A percentile compares a stretch with the other conserved stretches of the same genome.
Conservation (phyloP, 2,329 filamentous ascomycete species). For the Lachnellula cervina region DNA sequence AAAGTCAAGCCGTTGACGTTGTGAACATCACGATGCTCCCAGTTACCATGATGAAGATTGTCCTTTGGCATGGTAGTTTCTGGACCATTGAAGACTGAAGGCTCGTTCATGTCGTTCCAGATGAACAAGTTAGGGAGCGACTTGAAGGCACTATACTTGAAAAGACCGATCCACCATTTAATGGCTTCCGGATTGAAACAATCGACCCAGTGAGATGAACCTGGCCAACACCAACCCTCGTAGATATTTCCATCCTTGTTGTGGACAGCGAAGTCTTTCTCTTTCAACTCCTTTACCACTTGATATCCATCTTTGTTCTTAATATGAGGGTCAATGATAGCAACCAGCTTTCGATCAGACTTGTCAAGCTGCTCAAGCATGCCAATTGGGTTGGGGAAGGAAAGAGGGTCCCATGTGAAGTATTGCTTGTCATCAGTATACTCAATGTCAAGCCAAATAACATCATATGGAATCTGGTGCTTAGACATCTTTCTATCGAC, state of each 20-base stretch:
- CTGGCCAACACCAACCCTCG: slow-evolving; percentile 98
- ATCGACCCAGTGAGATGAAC: slow-evolving; percentile 93
- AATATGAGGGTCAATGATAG: slow-evolving; percentile 96
- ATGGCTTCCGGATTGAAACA: slow-evolving; percentile 89
- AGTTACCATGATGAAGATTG: slow-evolving; percentile 83
- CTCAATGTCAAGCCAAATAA: slow-evolving; percentile 98
- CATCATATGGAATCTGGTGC: slow-evolving; percentile 91
- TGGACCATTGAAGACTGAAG: slow-evolving; percentile 96
- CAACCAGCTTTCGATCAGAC: slow-evolving; percentile 83
- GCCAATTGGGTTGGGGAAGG: slow-evolving; percentile 75
- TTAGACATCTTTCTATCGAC: slow-evolving; percentile 97
- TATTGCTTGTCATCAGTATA: slow-evolving; percentile 97
- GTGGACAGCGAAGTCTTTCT: slow-evolving; percentile 75
- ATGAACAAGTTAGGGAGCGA: slow-evolving; percentile 83
- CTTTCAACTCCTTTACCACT: slow-evolving; percentile 75
- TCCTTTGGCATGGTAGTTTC: slow-evolving; percentile 99
- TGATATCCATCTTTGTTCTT: slow-evolving; percentile 81
- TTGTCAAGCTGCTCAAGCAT: slow-evolving; percentile 87
- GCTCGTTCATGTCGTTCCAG: slow-evolving; percentile 99
- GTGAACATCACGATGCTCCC: slow-evolving; percentile 96
- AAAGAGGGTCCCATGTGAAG: slow-evolving; percentile 92
- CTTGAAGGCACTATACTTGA: slow-evolving; percentile 83
- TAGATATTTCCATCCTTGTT: slow-evolving; percentile 88
- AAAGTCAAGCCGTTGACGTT: slow-evolving; percentile 95
- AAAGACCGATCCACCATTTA: slow-evolving; percentile 86